Base-by-base conservation (phyloP, 2,329 filamentous ascomycete species). In the Fusarium anguioides region DNA sequence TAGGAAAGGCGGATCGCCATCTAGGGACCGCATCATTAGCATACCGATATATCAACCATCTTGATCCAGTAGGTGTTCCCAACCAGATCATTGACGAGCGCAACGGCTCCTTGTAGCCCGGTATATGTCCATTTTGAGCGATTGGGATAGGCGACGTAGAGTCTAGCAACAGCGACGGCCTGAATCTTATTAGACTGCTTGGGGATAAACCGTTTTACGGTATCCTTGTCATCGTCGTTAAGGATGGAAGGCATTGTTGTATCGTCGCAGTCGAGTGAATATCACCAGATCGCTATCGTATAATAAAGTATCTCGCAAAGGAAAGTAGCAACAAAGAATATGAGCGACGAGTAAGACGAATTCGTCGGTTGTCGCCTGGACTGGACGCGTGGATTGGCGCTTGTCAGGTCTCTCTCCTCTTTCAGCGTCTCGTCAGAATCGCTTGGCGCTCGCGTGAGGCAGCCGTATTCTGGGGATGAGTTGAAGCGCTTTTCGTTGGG, bases 61-160 rank as follows among this genome's bases (percentile, higher is more conserved):
- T 99, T 99, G 71, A 99, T 83, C 93, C 95, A 99, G 80, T 94
- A 97, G 1, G 96, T 97, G 78, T 97, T 91, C 69, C 96, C 96
- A 26, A 98, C 94, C 36, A 97, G 81, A 77, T 99, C 96, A 78
- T 98, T 97, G 70, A 93, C 91, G 67, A 99, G 87, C 51, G 97
- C 95, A 33, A 90, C 87, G 48, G 96, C 96, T 51, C 96, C 96
- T 78, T 98, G 96, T 42, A 98, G 81, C 15, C 95, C 96, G 0
- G 95, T 97, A 77, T 95, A 97, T 26, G 89, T 95, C 96, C 96
- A 99, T 94, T 85, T 88, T 66, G 89, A 87, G 66, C 86, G 87
- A 81, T 96, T 88, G 14, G 96, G 96, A 75, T 97, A 92, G 73
- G 95, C 94, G 76, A 98, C 88, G 80, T 97, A 98, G 72, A 99